Evolutionary conservation across 257 asterid genomes (phyloP), one percentile per base, ranked within the genome.

Genomic region (Solanum ahanhuiri): DNA sequence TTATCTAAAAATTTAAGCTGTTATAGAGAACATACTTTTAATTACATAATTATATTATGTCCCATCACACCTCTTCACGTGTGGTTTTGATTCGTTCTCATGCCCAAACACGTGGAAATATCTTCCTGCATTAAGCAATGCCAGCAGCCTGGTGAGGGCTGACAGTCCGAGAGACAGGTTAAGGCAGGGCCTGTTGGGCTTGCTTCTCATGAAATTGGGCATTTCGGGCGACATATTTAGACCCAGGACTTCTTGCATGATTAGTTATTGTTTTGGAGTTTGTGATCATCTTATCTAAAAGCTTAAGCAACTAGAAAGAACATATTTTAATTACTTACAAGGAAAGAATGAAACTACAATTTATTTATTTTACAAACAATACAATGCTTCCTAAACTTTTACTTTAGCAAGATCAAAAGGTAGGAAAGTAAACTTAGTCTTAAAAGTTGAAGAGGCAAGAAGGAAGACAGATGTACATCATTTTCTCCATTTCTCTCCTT

Each of bases 151-250:
- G 63, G n/a, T 54, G 63, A 54, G 63, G 10, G 9, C 63, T 54
- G 63, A 0, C n/a, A 17, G 63, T 54, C 9, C 1, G 9, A 54
- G n/a, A 54, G 0, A 54, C 63, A 54, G n/a, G 63, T 2, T 54
- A 54, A 54, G 63, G 63, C 63, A 54, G 0, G 63, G n/a, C 9
- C 33, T 31, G 31, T 48, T 51, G 9, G 22, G 22, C 3, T 51
- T 51, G 9, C 63, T 54, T 54, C 63, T 54, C 10, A 54, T 54
- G 63, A 54, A 54, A 0, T 54, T 54, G 63, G 63, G n/a, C 0
- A 3, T 66, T 6, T 72, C 1, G 1, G 20, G 54, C 2, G 31
- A 15, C 57, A 2, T n/a, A 72, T 34, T 35, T 22, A 0, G 43
- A 73, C 82, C n/a, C n/a, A 30, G 3, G 81, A 72, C 30, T 5